These are phyloP conservation scores for Mycena albidolilacea DNA, from an alignment of 768 basidiomycete genomes.

Conservation along the genomic window DNA sequence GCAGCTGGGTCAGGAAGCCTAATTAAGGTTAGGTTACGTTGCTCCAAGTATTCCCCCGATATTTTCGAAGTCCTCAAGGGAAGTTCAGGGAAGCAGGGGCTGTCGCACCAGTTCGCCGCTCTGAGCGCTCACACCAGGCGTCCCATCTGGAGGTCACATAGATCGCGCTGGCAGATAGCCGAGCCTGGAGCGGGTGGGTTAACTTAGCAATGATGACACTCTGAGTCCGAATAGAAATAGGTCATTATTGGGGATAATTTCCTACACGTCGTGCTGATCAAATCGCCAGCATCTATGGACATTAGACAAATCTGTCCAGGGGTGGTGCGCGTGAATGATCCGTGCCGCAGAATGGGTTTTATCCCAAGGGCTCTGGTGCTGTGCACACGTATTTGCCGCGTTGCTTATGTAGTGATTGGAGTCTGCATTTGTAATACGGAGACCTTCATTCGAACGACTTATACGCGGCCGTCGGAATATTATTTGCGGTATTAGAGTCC, in stretches of 20 bases:
- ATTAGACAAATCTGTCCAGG: conserved; percentile 12
- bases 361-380: no score
- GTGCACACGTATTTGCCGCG: no score
- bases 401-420: no score
- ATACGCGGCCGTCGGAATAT: no score
- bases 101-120: conserved; percentile 3
- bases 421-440: no score
- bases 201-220: no score
- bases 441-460: no score
- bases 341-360: neutral
- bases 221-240: no score
- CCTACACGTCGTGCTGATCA: no score
- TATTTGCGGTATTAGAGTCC: no score
- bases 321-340: neutral
- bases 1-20: neutral
- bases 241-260: neutral
- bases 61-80: neutral
- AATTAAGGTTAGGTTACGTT: neutral
- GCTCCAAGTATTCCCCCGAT: neutral
- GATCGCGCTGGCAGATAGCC: conserved; percentile 11
- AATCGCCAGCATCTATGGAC: neutral
- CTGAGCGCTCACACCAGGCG: neutral
- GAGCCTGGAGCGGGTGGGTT: neutral
- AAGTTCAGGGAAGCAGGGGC: neutral
- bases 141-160: neutral